These are phyloP conservation scores for Takakia lepidozioides DNA, from an alignment of 225 moss, liverwort and hornwort species.

Conservation along the genomic window DNA sequence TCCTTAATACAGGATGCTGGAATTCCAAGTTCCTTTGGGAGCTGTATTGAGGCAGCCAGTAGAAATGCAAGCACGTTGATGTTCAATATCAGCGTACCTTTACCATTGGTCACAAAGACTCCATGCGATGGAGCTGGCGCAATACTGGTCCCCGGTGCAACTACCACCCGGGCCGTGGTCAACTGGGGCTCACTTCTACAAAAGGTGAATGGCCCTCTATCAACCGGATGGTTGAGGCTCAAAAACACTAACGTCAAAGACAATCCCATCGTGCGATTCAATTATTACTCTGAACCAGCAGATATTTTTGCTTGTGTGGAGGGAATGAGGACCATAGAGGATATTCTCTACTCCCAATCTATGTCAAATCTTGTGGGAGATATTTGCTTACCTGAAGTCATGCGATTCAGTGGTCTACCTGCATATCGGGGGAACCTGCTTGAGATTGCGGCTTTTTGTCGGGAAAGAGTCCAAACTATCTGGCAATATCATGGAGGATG, in stretches of 20 bases:
- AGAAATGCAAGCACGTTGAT: constrained; percentile 23
- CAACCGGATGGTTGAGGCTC: constrained; percentile 42
- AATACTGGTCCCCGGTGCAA: constrained; percentile 13
- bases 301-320: constrained; percentile 58
- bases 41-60: too few species aligned
- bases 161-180: constrained; percentile 19
- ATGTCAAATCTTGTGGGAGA: constrained; percentile 19
- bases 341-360: constrained; percentile 18
- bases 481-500: constrained; percentile 87
- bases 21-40: too few species aligned
- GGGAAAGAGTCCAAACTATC: constrained; percentile 52
- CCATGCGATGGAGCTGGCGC: too few species aligned
- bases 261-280: constrained; percentile 54
- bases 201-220: constrained; percentile 55
- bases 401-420: constrained; percentile 38
- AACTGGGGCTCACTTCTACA: constrained; percentile 49
- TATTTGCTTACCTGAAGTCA: constrained; percentile 31
- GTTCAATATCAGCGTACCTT: constrained; percentile 35
- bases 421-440: too few species aligned
- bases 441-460: too few species aligned
- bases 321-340: constrained; percentile 43
- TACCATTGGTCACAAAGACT: constrained; percentile 39
- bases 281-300: constrained; percentile 38
- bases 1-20: too few species aligned
- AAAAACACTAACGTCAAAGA: constrained; percentile 31